phyloP scores from a whole-genome alignment of 2,329 filamentous ascomycete genomes.

The Neonectria ditissima region DNA sequence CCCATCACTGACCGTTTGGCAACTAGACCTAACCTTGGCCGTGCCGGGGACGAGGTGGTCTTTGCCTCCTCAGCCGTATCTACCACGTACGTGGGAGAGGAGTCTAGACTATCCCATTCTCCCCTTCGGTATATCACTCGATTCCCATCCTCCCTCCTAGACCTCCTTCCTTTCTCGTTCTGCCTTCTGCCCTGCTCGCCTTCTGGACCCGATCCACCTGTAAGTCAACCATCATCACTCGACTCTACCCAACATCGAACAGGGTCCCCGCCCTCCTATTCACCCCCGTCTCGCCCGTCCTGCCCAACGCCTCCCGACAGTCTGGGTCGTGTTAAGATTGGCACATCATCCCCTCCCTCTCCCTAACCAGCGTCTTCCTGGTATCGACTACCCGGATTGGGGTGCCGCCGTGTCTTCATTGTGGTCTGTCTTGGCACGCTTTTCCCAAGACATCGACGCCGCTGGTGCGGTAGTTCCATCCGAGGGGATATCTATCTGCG shows the following conservation, averaged over 20 bases:
- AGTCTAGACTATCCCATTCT: conserved; percentile 15
- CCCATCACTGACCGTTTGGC: conserved; percentile 29
- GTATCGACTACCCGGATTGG: conserved; percentile 44
- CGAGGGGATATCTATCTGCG: conserved; percentile 45
- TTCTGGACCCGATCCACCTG: conserved; percentile 26
- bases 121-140: conserved; percentile 33
- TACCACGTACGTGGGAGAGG: neutral
- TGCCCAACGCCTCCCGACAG: conserved; percentile 44
- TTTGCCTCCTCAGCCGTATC: conserved; percentile 25
- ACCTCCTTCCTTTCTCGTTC: conserved; percentile 23
- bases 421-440: conserved; percentile 44
- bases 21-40: conserved; percentile 21
- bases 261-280: conserved; percentile 28
- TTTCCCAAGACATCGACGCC: conserved; percentile 39
- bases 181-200: conserved; percentile 29
- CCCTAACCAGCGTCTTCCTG: conserved; percentile 43
- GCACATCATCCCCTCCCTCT: conserved; percentile 40
- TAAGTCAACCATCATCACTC: conserved; percentile 28
- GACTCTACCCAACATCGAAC: conserved; percentile 32
- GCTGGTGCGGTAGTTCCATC: conserved; percentile 46
- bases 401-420: conserved; percentile 42
- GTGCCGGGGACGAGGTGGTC: conserved; percentile 32
- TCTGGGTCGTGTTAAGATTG: conserved; percentile 48
- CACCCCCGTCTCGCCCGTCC: conserved; percentile 32
- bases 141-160: conserved; percentile 22